phyloP scores from a whole-genome alignment of 1,139 yeast species.

The Schwanniomyces etchellsii region DNA sequence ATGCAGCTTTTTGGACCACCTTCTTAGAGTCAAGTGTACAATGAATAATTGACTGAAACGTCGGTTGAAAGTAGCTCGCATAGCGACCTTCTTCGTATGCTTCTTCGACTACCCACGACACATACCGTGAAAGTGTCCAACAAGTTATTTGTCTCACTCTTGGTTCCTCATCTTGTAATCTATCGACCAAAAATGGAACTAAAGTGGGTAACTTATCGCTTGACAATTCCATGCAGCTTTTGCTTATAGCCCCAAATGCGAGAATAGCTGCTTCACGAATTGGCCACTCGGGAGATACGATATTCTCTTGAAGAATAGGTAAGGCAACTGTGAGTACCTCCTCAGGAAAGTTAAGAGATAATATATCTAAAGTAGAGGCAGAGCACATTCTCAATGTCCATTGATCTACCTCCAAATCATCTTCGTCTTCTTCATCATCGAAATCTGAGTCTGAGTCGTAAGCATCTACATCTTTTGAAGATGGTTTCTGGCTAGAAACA shows the following conservation, averaged over 20 bases:
- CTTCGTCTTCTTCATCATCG: constrained; percentile 63
- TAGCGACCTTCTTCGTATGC: constrained; percentile 57
- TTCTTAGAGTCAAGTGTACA: constrained; percentile 81
- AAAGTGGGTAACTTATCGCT: constrained; percentile 70
- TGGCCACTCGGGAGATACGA: constrained; percentile 74
- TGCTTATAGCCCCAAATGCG: constrained; percentile 93
- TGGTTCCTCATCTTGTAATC: constrained; percentile 71
- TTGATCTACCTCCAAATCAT: constrained; percentile 56
- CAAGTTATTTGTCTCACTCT: constrained; percentile 90
- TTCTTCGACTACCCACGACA: constrained; percentile 73
- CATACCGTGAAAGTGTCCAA: constrained; percentile 89
- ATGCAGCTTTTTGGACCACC: constrained; percentile 92
- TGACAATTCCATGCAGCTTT: constrained; percentile 74
- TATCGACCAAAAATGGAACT: constrained; percentile 79
- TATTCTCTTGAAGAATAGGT: constrained; percentile 70
- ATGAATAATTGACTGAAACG: constrained; percentile 66
- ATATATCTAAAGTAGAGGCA: constrained; percentile 84
- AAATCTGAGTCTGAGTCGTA: constrained; percentile 45
- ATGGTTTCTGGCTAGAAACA: constrained; percentile 12
- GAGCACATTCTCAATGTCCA: constrained; percentile 94
- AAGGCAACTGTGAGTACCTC: constrained; percentile 63
- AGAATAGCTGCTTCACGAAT: constrained; percentile 88
- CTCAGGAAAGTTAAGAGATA: constrained; percentile 65
- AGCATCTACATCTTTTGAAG: constrained; percentile 12
- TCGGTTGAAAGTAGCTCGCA: constrained; percentile 67